These are phyloP conservation scores for Penicillium sp. DNA, from an alignment of 2,329 filamentous ascomycete genomes.

Conservation along the genomic window DNA sequence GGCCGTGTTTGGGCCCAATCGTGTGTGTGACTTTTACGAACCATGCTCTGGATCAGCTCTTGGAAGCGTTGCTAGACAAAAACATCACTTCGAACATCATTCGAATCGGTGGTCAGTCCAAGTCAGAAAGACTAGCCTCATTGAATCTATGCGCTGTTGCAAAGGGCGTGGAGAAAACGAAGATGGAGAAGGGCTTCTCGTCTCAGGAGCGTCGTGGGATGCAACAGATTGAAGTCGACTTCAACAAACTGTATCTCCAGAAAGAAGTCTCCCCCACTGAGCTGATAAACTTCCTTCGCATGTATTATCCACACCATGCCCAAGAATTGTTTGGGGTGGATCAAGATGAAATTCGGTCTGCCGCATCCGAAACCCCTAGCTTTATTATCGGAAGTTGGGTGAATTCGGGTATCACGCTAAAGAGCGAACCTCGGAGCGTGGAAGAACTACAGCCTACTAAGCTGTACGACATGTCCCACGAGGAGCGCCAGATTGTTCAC, in stretches of 20 bases:
- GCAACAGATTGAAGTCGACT: constrained; percentile 12
- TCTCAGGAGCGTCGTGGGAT: constrained; percentile 7
- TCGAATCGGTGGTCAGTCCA: constrained; percentile 61
- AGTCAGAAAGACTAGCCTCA: constrained; percentile 52
- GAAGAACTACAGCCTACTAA: neutral
- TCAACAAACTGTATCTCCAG: constrained; percentile 7
- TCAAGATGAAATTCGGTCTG: neutral
- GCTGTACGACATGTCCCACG: neutral
- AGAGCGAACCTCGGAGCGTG: neutral
- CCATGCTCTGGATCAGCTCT: constrained; percentile 58
- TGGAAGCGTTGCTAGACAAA: constrained; percentile 57
- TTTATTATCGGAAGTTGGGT: neutral
- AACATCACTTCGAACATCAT: constrained; percentile 49
- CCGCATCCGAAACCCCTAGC: neutral
- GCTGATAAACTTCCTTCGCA: neutral
- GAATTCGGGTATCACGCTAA: neutral
- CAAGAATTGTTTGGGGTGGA: neutral
- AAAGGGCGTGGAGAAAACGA: constrained; percentile 37
- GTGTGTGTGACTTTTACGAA: constrained; percentile 54
- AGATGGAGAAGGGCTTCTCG: constrained; percentile 28
- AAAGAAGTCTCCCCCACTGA: neutral
- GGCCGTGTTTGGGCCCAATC: constrained; percentile 44
- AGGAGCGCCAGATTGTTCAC: neutral
- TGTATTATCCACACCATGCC: neutral
- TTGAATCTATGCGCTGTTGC: constrained; percentile 50